phyloP scores from a whole-genome alignment of 2,329 filamentous ascomycete genomes.

The Colletotrichum tamarilloi region DNA sequence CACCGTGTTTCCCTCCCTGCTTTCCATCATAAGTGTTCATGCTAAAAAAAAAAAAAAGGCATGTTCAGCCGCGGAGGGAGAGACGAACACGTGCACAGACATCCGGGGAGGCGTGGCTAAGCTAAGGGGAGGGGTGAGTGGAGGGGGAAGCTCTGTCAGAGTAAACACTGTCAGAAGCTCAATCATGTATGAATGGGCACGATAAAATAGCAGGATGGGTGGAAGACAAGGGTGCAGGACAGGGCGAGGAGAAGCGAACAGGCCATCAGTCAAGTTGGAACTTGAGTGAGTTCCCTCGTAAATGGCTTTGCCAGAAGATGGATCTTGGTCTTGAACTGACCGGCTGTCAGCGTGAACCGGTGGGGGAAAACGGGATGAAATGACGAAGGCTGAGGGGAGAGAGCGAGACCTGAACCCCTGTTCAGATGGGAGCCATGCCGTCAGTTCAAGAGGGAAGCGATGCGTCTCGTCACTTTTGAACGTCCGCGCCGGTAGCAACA shows the following conservation, averaged over 20 bases:
- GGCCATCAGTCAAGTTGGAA: background rate
- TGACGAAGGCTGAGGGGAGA: background rate
- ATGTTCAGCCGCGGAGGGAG: background rate
- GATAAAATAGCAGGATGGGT: background rate
- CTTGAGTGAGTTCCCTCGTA: background rate
- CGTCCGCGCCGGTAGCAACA: background rate
- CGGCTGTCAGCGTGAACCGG: conserved; percentile 31
- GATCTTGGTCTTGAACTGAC: background rate
- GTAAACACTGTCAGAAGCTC: conserved; percentile 3
- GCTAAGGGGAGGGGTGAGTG: background rate
- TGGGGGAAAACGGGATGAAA: conserved; percentile 8
- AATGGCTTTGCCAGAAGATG: background rate
- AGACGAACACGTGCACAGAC: conserved; percentile 1
- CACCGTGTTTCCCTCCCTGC: background rate
- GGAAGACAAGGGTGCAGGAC: conserved; percentile 6
- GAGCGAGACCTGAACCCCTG: background rate
- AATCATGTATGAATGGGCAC: background rate
- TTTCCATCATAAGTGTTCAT: background rate
- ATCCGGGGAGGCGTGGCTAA: conserved; percentile 1
- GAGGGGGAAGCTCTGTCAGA: background rate
- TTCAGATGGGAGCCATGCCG: background rate
- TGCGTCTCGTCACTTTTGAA: background rate
- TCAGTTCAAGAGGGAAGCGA: background rate
- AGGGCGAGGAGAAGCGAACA: background rate
- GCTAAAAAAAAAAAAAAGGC: background rate